phyloP scores from a whole-genome alignment of 2,329 filamentous ascomycete species.

The Orbilia blumenaviensis region DNA sequence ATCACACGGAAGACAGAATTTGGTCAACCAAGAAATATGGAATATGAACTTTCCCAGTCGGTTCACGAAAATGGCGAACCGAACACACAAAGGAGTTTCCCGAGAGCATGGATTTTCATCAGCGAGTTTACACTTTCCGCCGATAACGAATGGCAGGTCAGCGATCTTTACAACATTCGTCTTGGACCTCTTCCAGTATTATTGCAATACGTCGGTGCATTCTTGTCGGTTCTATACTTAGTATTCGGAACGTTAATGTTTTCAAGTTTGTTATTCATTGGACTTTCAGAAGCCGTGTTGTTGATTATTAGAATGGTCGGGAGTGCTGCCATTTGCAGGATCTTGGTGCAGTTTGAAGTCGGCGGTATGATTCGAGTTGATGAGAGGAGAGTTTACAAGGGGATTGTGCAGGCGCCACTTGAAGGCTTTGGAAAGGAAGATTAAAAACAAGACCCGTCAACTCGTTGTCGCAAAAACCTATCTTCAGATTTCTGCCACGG shows the following conservation, averaged over 20 bases:
- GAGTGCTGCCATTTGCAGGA: conserved; percentile 16
- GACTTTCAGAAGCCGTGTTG: neutral
- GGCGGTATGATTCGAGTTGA: conserved; percentile 31
- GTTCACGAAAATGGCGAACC: neutral
- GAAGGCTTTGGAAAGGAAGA: conserved; percentile 11
- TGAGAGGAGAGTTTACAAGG: conserved; percentile 15
- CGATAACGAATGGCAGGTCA: conserved; percentile 26
- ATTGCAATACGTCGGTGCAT: conserved; percentile 16
- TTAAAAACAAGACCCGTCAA: no score
- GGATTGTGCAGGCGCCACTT: conserved; percentile 23
- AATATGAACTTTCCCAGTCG: neutral
- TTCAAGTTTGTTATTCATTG: conserved; percentile 32
- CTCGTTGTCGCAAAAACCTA: no score
- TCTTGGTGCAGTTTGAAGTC: conserved; percentile 31
- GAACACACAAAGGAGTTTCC: neutral
- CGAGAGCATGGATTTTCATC: neutral
- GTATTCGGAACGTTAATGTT: conserved; percentile 29
- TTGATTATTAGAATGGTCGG: conserved; percentile 30
- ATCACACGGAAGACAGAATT: conserved; percentile 13
- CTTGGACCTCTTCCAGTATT: neutral
- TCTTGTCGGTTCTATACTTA: conserved; percentile 22
- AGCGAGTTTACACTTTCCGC: conserved; percentile 18
- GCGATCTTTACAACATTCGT: conserved; percentile 18
- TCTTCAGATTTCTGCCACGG: no score
- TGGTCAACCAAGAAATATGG: neutral